A percentile compares a stretch with the other conserved stretches of the same genome.
phyloP scores from a whole-genome alignment of 148 eudicot genomes.

The Arbutus unedo region DNA sequence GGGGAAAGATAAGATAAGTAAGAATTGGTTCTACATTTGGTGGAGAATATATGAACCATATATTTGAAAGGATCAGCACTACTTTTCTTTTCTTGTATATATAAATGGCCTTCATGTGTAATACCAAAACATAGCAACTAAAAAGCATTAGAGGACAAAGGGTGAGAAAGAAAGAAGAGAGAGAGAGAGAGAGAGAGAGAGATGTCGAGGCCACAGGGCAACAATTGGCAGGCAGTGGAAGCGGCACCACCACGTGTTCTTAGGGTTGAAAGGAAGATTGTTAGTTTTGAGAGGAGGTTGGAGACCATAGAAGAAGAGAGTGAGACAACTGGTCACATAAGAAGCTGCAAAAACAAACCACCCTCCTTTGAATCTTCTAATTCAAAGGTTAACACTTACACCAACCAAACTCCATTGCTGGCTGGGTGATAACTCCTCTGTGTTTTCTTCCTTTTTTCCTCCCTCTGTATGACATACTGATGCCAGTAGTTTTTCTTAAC shows the following conservation, averaged over 20 bases:
- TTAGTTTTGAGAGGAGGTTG: conserved; percentile 9
- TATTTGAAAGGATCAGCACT: no score
- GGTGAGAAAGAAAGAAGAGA: not conserved
- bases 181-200: not conserved
- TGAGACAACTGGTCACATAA: not conserved
- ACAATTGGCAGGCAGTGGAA: not conserved
- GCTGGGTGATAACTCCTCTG: not conserved
- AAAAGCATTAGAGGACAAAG: not conserved
- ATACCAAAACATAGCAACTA: not conserved
- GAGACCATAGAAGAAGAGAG: conserved; percentile 15
- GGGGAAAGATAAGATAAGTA: not conserved
- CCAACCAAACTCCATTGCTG: conserved; percentile 7
- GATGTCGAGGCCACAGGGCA: not conserved
- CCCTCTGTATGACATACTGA: no score
- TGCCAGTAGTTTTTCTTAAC: not conserved
- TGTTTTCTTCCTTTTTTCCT: no score
- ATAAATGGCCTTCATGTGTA: not conserved
- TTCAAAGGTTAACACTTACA: not conserved
- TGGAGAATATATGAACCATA: not conserved
- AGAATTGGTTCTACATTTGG: not conserved
- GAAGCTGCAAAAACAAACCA: not conserved
- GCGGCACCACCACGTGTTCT: not conserved
- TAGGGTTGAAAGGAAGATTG: not conserved
- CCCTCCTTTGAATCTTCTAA: not conserved
- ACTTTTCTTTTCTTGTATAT: no score